phyloP scores from a whole-genome alignment of 1,284 basidiomycete species.

The Golubevia pallescens region DNA sequence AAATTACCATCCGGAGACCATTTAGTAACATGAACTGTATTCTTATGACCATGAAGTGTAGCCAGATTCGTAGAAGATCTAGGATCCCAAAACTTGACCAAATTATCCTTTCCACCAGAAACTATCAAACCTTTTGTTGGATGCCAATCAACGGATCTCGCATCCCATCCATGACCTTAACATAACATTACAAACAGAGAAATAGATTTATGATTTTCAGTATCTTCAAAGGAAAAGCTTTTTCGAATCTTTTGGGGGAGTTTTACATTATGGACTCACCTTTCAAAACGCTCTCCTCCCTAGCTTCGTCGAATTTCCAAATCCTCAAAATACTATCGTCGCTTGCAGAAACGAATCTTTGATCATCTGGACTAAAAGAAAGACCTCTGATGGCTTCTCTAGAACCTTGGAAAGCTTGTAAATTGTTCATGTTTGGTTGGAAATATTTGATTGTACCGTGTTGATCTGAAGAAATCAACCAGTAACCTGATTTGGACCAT shows the following conservation, averaged over 20 bases:
- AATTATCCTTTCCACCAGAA: slow-evolving; percentile 94
- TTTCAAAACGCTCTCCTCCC: slow-evolving; percentile 38
- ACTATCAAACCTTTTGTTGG: slow-evolving; percentile 91
- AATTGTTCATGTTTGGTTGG: slow-evolving; percentile 58
- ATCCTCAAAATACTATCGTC: slow-evolving; percentile 55
- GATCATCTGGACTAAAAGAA: slow-evolving; percentile 51
- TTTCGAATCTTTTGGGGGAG: too few relatives aligned
- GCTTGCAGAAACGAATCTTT: slow-evolving; percentile 44
- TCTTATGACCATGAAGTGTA: slow-evolving; percentile 59
- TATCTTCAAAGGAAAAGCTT: too few relatives aligned
- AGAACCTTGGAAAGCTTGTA: slow-evolving; percentile 52
- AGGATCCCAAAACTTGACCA: slow-evolving; percentile 99
- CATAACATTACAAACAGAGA: too few relatives aligned
- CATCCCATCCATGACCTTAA: slow-evolving; percentile 99
- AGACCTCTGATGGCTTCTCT: slow-evolving; percentile 45
- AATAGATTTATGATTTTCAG: too few relatives aligned
- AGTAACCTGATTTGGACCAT: slow-evolving; percentile 47
- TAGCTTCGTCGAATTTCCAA: slow-evolving; percentile 54
- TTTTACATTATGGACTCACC: slow-evolving; percentile 14
- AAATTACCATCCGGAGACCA: slow-evolving; percentile 37
- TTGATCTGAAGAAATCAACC: slow-evolving; percentile 52
- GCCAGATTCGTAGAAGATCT: slow-evolving; percentile 24
- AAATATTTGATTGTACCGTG: slow-evolving; percentile 62
- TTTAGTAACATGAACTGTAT: slow-evolving; percentile 51
- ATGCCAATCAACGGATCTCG: slow-evolving; percentile 98